Percentiles rank a stretch among this genome's conserved stretches.
These are phyloP conservation scores for Glarea lozoyensis DNA, from an alignment of 495 filamentous ascomycete species.

Conservation along the genomic window DNA sequence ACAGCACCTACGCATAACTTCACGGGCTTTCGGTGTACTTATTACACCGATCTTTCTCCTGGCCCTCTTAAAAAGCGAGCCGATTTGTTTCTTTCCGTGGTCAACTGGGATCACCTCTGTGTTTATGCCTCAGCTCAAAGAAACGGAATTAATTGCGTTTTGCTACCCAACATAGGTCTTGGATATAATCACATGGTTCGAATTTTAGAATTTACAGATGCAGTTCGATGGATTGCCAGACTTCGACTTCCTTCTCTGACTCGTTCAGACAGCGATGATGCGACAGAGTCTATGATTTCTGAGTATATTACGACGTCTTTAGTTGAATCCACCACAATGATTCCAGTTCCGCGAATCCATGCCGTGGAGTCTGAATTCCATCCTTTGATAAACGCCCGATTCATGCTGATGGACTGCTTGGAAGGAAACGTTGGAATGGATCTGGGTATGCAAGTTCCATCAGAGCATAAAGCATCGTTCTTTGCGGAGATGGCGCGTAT, in stretches of 20 bases:
- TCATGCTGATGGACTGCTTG: constrained; percentile 20
- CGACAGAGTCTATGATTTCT: constrained; percentile 6
- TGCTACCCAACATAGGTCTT: constrained; percentile 4
- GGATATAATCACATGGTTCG: constrained; percentile 10
- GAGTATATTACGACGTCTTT: background rate
- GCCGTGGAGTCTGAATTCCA: constrained; percentile 5
- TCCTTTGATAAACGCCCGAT: constrained; percentile 12
- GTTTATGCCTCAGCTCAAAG: constrained; percentile 4
- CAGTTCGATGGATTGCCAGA: constrained; percentile 12
- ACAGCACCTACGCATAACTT: constrained; percentile 1
- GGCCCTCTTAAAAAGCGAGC: constrained; percentile 1
- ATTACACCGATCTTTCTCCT: constrained; percentile 1
- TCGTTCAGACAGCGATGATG: constrained; percentile 1
- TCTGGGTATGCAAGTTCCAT: background rate
- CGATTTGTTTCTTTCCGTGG: constrained; percentile 3
- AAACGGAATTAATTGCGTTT: constrained; percentile 7
- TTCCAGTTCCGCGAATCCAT: constrained; percentile 16
- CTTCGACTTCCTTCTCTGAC: constrained; percentile 1
- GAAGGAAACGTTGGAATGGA: constrained; percentile 18
- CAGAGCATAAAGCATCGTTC: background rate
- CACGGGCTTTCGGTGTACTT: constrained; percentile 5
- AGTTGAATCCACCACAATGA: constrained; percentile 1
- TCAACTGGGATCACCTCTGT: constrained; percentile 5
- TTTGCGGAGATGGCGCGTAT: background rate
- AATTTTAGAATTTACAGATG: constrained; percentile 10